Base-by-base conservation (phyloP, 2,329 filamentous ascomycete species). In the Bipolaris cookei region DNA sequence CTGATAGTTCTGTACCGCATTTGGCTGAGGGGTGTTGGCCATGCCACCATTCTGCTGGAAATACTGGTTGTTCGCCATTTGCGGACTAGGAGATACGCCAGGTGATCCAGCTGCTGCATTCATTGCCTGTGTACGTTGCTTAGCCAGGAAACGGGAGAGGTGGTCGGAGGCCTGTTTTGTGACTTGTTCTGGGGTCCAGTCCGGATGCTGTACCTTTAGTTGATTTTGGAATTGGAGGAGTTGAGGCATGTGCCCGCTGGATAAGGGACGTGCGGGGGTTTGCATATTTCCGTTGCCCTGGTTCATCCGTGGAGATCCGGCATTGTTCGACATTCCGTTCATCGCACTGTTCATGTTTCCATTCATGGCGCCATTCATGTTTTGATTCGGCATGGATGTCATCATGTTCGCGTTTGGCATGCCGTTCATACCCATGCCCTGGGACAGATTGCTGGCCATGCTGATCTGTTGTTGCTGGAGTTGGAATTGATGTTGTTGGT, bases 381-480 rank as follows among this genome's bases (percentile, higher is more conserved):
- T 72, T 44, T 69, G 68, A 32, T 67, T 71, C n/a, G 63, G 52
- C 64, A 71, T 67, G 11, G 70, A 62, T 34, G 67, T 66, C 65
- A 73, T 71, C 69, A 73, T 72, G 54, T 73, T 74, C 34, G 73
- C 67, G 38, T 74, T 76, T 4, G 71, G 72, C 50, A 76, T 75
- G 41, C 60, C 62, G 51, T 71, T 75, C 64, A 74, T 72, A 20
- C 64, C 65, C 60, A 74, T 71, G 11, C 66, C 65, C 41, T 70
- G 68, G 20, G 71, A 66, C 8, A 75, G 50, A 47, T 70, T 75
- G 58, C 61, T 71, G 34, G 70, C 73, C 69, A 75, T 72, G 51
- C 73, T 75, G 59, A 76, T 71, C 53, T 76, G 72, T 50, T 77
- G 74, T 54, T 75, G 73, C 54, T 75, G 72, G n/a, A 74, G 57